Percentiles rank a stretch among this genome's conserved stretches.
Evolutionary conservation across 108 stramenopile genomes (phyloP).

Genomic region (Bacterosira constricta): DNA sequence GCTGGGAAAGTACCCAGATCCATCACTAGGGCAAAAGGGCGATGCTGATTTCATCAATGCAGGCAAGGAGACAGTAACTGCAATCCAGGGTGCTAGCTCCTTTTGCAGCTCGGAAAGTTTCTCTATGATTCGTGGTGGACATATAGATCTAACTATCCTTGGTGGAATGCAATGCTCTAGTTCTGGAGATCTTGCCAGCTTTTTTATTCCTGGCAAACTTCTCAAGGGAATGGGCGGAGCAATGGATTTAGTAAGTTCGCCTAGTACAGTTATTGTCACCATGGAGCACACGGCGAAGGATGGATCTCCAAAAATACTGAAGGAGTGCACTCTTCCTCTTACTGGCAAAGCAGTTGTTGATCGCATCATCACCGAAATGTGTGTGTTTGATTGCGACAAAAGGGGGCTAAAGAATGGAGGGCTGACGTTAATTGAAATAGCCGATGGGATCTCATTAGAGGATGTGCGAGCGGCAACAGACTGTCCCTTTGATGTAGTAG

Average conservation of each 20-base stretch:
- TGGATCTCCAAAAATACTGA: conserved; percentile 87
- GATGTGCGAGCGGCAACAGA: conserved; percentile 68
- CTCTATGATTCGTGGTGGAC: conserved; percentile 93
- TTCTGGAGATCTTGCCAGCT: conserved; percentile 91
- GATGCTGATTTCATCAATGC: conserved; percentile 93
- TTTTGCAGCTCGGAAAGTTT: conserved; percentile 86
- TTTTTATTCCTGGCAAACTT: conserved; percentile 95
- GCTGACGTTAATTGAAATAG: conserved; percentile 75
- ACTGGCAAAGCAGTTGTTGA: conserved; percentile 90
- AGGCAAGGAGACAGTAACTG: conserved; percentile 92
- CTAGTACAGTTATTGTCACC: conserved; percentile 88
- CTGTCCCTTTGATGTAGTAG: conserved; percentile 52
- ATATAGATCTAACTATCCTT: conserved; percentile 92
- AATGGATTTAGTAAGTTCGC: conserved; percentile 90
- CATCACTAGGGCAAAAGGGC: conserved; percentile 58
- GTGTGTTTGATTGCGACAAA: conserved; percentile 86
- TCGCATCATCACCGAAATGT: conserved; percentile 93
- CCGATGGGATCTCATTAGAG: conserved; percentile 70
- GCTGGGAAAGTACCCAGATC: conserved; percentile 86
- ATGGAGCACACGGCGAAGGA: conserved; percentile 94
- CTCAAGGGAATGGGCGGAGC: conserved; percentile 95
- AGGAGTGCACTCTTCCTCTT: conserved; percentile 83
- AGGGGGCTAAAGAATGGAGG: conserved; percentile 58
- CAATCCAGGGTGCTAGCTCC: conserved; percentile 69
- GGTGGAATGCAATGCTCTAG: conserved; percentile 89